Base-by-base conservation (phyloP, 2,329 filamentous ascomycete species). In the Mycosphaerella arachidis region DNA sequence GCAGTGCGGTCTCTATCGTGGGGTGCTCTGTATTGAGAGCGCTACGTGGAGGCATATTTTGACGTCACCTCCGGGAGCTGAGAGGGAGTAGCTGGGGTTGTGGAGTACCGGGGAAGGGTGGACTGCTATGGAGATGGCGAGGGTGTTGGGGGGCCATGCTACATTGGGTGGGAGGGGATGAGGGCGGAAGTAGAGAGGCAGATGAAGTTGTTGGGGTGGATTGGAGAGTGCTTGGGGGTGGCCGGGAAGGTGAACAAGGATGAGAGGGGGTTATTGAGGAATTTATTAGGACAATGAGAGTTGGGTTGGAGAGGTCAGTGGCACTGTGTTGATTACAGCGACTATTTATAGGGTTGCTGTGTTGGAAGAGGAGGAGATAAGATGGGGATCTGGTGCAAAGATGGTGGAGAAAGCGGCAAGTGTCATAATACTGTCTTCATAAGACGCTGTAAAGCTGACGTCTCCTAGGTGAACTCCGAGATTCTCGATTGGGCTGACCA, bases 81-180 rank as follows among this genome's bases (percentile, higher is more conserved):
- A 73, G 37, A 6, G 31, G 10, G 31, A 33, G 10, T 78, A 81
- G 66, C 62, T 66, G 2, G 75, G 72, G 8, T 68, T 76, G 3
- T 82, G 78, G 80, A 77, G 74, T 64, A 81, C 77, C 8, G 77
- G 79, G 0, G 81, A 81, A 64, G 80, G 69, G 3, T 82, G 78
- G 79, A 78, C 77, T 4, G 76, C 76, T 0, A 75, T 75, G 35
- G 80, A 80, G 0, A 79, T 81, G 73, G 69, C 73, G 9, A 71
- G 79, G 24, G 79, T 82, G 13, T 65, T 81, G 1, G n/a, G n/a
- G n/a, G n/a, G n/a, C n/a, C n/a, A n/a, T n/a, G 77, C 78, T 9
- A 81, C 78, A 64, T 78, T 12, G 8, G 63, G 7, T 60, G 63
- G 29, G 63, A 60, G 62, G 40, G 45, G 4, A 54, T 43, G 27